Conservation (phyloP, 352 stramenopile species). For the Nothophytophthora sp. region DNA sequence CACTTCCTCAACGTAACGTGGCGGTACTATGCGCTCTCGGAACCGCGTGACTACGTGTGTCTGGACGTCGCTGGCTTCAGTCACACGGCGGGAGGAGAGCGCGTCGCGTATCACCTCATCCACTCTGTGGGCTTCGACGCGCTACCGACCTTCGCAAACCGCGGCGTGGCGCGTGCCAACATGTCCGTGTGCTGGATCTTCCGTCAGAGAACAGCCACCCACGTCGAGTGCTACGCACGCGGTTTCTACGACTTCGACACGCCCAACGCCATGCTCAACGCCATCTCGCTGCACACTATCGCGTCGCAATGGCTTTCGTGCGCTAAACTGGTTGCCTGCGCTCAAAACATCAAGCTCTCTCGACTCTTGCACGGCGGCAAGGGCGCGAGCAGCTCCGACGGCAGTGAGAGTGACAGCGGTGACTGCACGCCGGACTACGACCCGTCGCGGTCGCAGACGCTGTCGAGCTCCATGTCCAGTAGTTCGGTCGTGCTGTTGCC, state of each 20-base stretch:
- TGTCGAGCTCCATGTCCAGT: slow-evolving; percentile 32
- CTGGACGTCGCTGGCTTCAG: slow-evolving; percentile 35
- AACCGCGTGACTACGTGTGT: slow-evolving; percentile 37
- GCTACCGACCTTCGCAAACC: slow-evolving; percentile 30
- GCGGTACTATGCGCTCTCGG: slow-evolving; percentile 31
- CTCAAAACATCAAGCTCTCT: slow-evolving; percentile 48
- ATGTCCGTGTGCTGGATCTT: slow-evolving; percentile 53
- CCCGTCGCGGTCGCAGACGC: slow-evolving; percentile 12
- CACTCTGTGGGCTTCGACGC: slow-evolving; percentile 41
- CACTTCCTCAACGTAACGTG: slow-evolving; percentile 41
- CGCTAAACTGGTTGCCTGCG: slow-evolving; percentile 29
- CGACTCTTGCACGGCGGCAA: slow-evolving; percentile 27
- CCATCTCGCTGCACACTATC: slow-evolving; percentile 32
- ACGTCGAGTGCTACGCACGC: slow-evolving; percentile 32
- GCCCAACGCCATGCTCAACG: slow-evolving; percentile 38
- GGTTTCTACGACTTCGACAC: slow-evolving; percentile 40
- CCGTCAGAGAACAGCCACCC: slow-evolving; percentile 28
- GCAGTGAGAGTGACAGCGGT: slow-evolving; percentile 29
- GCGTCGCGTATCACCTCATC: slow-evolving; percentile 34
- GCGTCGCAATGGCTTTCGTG: slow-evolving; percentile 32
- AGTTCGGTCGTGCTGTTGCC: slow-evolving; percentile 25
- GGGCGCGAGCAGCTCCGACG: slow-evolving; percentile 19
- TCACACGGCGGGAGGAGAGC: slow-evolving; percentile 19
- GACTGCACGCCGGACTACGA: slow-evolving; percentile 7
- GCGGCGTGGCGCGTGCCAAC: slow-evolving; percentile 33